Evolutionary conservation across 805 yeast genomes (phyloP).

Genomic region (Teunomyces funiuensis): DNA sequence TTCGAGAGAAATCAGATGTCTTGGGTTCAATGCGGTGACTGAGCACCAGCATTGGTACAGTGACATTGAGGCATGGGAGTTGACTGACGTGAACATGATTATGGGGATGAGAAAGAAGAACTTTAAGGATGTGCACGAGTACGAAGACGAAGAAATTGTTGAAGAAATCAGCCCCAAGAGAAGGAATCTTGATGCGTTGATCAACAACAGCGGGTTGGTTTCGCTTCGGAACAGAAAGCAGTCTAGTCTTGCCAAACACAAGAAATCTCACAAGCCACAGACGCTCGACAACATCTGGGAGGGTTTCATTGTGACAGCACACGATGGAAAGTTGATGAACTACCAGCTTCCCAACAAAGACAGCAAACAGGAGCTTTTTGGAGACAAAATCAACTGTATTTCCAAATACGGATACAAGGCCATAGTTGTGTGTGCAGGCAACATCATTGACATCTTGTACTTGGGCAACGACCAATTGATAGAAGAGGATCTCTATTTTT

Average conservation of each 20-base stretch:
- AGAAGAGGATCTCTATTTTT: slow-evolving; percentile 54
- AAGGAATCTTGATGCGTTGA: slow-evolving; percentile 6
- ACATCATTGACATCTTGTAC: slow-evolving; percentile 66
- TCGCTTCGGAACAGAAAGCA: slow-evolving; percentile 21
- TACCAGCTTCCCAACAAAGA: slow-evolving; percentile 59
- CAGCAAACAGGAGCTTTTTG: slow-evolving; percentile 40
- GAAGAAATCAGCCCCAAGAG: background rate
- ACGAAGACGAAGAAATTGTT: slow-evolving; percentile 18
- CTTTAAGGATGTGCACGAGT: slow-evolving; percentile 11
- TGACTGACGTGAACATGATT: slow-evolving; percentile 73
- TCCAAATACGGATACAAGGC: slow-evolving; percentile 76
- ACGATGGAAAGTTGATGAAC: slow-evolving; percentile 59
- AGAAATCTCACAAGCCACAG: background rate
- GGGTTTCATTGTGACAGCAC: slow-evolving; percentile 70
- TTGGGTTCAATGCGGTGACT: slow-evolving; percentile 74
- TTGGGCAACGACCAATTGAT: slow-evolving; percentile 74
- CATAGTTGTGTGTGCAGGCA: slow-evolving; percentile 73
- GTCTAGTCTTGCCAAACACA: background rate
- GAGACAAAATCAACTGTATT: slow-evolving; percentile 60
- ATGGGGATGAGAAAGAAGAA: slow-evolving; percentile 54
- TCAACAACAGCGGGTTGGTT: slow-evolving; percentile 15
- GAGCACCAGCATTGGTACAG: slow-evolving; percentile 70
- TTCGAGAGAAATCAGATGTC: slow-evolving; percentile 85
- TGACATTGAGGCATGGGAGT: slow-evolving; percentile 74
- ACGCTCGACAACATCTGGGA: slow-evolving; percentile 52